Conservation (phyloP, 495 filamentous ascomycete genomes). For the Podospora anserina region DNA sequence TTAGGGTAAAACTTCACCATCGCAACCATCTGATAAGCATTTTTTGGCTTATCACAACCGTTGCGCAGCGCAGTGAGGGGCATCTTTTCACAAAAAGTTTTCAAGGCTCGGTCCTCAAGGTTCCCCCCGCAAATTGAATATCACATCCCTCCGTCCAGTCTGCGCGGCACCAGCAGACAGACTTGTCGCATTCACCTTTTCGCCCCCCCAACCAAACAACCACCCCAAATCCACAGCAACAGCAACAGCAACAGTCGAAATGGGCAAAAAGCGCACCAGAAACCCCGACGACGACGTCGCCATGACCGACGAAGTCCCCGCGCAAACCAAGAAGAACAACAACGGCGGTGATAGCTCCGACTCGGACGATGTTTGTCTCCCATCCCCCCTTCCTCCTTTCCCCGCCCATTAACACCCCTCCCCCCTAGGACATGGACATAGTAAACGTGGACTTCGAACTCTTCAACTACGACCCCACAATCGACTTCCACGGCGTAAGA, state of each 20-base stretch:
- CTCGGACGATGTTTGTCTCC: conserved; percentile 12
- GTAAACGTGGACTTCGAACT: conserved; percentile 97
- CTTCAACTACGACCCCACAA: conserved; percentile 86
- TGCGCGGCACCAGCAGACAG: not conserved
- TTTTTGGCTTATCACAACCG: no score
- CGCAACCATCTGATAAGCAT: no score
- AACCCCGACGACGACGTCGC: conserved; percentile 22
- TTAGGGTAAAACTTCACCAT: no score
- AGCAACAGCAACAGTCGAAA: conserved; percentile 2
- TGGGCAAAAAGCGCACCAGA: conserved; percentile 28
- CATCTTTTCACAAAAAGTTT: no score
- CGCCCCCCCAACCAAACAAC: no score
- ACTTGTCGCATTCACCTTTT: not conserved
- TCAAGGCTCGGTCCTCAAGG: conserved; percentile 17
- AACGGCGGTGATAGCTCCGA: conserved; percentile 16
- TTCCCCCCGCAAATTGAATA: conserved; percentile 7
- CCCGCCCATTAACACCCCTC: not conserved
- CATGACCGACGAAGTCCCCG: conserved; percentile 10
- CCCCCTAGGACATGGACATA: conserved; percentile 67
- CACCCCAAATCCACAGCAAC: not conserved
- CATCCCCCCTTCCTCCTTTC: not conserved
- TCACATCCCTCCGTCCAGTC: not conserved
- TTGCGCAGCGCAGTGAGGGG: no score
- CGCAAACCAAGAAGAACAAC: conserved; percentile 1
- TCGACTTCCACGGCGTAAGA: conserved; percentile 95